Evolutionary conservation across 2,329 filamentous ascomycete species (phyloP), one percentile per base, ranked within the genome.

Genomic region (Beauveria bassiana): DNA sequence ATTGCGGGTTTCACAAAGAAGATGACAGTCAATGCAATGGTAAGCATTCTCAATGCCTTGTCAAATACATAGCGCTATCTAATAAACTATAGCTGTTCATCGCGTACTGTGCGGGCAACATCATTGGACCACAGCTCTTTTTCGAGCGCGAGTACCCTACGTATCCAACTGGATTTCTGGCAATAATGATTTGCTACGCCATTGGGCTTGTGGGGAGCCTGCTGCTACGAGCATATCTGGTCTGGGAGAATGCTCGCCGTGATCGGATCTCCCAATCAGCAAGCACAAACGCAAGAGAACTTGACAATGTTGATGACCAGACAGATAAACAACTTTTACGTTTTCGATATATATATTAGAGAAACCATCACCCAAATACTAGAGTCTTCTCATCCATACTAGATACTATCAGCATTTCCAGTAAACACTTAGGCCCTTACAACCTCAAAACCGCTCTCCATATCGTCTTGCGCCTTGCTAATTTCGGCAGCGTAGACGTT

Each of bases 1-100:
- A 74, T 84, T 18, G 83, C 79, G 20, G 84, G 84, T 0, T 81
- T 84, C 58, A 86, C 83, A 1, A 86, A 87, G 71, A 86, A 85
- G 66, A 77, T 78, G 1, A 78, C 81, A 9, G 79, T 81, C 5
- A 78, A 85, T 5, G 50, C 50, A 6, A 22, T 52, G 10, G 34
- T 38, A 38, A 5, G 34, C 5, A 38, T 38, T 16, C 1, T 6
- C 5, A 6, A 5, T 6, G 1, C 1, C 12, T 38, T 16, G 5
- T 26, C 12, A 9, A 18, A 5, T 28, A 16, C 1, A n/a, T 22
- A 24, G 22, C 43, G 10, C 4, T 6, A 10, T 14, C 31, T 42
- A 8, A 59, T 31, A 10, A 22, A 6, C 3, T 18, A 24, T 12
- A 67, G 66, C 61, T 82, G 63, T 87, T 87, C 67, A 75, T 87